phyloP scores from a whole-genome alignment of 345 rosid species.

The Brassica napus region DNA sequence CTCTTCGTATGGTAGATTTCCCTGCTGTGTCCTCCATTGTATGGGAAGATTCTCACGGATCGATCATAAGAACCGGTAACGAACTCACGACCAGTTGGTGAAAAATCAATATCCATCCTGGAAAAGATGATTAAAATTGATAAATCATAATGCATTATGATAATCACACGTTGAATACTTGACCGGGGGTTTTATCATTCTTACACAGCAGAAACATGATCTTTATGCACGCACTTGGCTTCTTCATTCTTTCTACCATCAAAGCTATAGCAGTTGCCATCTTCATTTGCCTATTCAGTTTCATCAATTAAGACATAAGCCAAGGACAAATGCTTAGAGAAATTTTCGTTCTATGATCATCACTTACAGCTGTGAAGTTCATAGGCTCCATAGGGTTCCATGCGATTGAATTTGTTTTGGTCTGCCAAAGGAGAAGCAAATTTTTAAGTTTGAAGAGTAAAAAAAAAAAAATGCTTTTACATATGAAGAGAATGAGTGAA shows the following conservation, averaged over 20 bases:
- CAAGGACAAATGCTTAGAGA: not conserved
- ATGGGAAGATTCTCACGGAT: conserved; percentile 87
- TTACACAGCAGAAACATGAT: conserved; percentile 99
- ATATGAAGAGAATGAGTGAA: conserved; percentile 7
- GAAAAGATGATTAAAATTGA: conserved; percentile 14
- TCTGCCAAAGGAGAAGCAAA: conserved; percentile 50
- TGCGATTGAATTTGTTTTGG: conserved; percentile 82
- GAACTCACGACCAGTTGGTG: conserved; percentile 98
- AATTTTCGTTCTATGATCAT: conserved; percentile 12
- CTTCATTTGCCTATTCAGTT: conserved; percentile 89
- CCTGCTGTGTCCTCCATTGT: conserved; percentile 88
- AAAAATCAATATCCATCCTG: conserved; percentile 98
- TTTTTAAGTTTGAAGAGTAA: not conserved
- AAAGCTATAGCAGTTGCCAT: conserved; percentile 87
- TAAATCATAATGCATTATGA: not conserved
- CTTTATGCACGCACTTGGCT: conserved; percentile 92
- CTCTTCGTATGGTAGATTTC: conserved; percentile 97
- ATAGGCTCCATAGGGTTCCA: conserved; percentile 99
- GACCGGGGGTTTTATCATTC: conserved; percentile 29
- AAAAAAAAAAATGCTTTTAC: not conserved
- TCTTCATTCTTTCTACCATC: conserved; percentile 85
- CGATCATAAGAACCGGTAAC: conserved; percentile 98
- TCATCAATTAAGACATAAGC: conserved; percentile 1
- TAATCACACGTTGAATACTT: not conserved
- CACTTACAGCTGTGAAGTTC: conserved; percentile 94